phyloP scores from a whole-genome alignment of 768 basidiomycete species.

The Cyclocybe cylindracea region DNA sequence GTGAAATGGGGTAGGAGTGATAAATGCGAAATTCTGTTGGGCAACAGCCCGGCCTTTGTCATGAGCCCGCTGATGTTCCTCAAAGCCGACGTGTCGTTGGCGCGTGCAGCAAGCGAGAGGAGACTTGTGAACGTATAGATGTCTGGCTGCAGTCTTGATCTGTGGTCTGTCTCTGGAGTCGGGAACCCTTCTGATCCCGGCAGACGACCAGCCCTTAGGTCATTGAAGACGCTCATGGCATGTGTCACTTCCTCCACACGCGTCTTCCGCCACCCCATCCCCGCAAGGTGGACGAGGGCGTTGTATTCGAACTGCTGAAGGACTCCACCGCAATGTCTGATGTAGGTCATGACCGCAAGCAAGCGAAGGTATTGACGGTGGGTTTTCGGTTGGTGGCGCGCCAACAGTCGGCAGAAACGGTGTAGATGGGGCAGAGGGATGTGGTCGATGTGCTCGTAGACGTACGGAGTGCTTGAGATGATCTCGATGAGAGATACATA shows the following conservation, averaged over 20 bases:
- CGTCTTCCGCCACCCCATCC: slow-evolving; percentile 64
- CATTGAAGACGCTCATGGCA: slow-evolving; percentile 60
- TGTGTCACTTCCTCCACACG: slow-evolving; percentile 56
- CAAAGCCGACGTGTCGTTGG: slow-evolving; percentile 42
- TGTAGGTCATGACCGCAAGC: slow-evolving; percentile 61
- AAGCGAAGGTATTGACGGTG: slow-evolving; percentile 63
- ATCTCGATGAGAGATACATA: slow-evolving; percentile 37
- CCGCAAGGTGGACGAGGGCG: slow-evolving; percentile 66
- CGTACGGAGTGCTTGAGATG: slow-evolving; percentile 20
- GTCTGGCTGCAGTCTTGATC: slow-evolving; percentile 45
- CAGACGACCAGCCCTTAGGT: slow-evolving; percentile 50
- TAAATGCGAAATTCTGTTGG: slow-evolving; percentile 65
- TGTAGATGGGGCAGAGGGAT: slow-evolving; percentile 55
- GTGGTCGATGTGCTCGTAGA: slow-evolving; percentile 19
- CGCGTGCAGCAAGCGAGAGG: slow-evolving; percentile 61
- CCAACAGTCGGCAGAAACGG: slow-evolving; percentile 60
- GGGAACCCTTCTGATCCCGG: slow-evolving; percentile 36
- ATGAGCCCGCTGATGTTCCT: slow-evolving; percentile 57
- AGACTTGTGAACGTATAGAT: slow-evolving; percentile 71
- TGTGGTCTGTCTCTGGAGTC: slow-evolving; percentile 6
- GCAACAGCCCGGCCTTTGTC: slow-evolving; percentile 49
- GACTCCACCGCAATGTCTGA: slow-evolving; percentile 55
- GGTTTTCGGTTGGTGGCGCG: slow-evolving; percentile 53
- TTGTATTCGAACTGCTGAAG: slow-evolving; percentile 78
- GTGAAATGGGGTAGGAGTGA: slow-evolving; percentile 59